Percentiles rank a stretch among this genome's conserved stretches.
These are phyloP conservation scores for Gynochthodes officinalis DNA, from an alignment of 257 asterid species.

Conservation along the genomic window DNA sequence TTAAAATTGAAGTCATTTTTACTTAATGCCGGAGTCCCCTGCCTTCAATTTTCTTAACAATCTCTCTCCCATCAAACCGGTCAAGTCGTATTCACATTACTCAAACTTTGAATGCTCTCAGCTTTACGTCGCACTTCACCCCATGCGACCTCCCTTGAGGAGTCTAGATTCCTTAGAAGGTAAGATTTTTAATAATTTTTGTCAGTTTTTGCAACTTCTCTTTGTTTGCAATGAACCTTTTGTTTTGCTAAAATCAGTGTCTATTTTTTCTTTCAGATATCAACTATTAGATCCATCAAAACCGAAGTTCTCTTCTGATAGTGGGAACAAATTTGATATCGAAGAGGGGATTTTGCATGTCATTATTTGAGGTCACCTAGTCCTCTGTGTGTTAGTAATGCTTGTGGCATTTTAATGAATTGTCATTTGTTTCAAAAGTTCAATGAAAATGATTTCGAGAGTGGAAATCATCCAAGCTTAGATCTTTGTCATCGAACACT, in stretches of 20 bases:
- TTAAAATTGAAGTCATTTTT: background rate
- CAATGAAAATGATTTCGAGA: background rate
- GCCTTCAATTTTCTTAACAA: slow-evolving; percentile 79
- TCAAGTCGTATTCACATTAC: slow-evolving; percentile 66
- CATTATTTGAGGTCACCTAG: background rate
- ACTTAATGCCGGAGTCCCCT: slow-evolving; percentile 90
- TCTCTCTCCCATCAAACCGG: slow-evolving; percentile 86
- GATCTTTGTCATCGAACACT: background rate
- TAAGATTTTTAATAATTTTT: slow-evolving; percentile 22
- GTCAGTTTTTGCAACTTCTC: background rate
- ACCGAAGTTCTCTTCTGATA: slow-evolving; percentile 76
- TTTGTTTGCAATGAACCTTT: background rate
- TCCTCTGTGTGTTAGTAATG: background rate
- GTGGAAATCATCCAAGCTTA: background rate
- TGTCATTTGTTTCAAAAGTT: background rate
- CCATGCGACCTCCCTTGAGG: slow-evolving; percentile 55
- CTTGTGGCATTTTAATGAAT: background rate
- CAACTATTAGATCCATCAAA: slow-evolving; percentile 82
- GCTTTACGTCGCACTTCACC: slow-evolving; percentile 80
- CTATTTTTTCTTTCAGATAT: slow-evolving; percentile 46
- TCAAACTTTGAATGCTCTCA: slow-evolving; percentile 71
- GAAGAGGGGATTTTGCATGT: slow-evolving; percentile 16
- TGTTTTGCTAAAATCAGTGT: background rate
- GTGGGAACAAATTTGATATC: slow-evolving; percentile 26
- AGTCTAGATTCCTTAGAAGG: slow-evolving; percentile 80